Evolutionary conservation across 139 green algal species (phyloP), one percentile per base, ranked within the genome.

Genomic region (Chlorella sp.): DNA sequence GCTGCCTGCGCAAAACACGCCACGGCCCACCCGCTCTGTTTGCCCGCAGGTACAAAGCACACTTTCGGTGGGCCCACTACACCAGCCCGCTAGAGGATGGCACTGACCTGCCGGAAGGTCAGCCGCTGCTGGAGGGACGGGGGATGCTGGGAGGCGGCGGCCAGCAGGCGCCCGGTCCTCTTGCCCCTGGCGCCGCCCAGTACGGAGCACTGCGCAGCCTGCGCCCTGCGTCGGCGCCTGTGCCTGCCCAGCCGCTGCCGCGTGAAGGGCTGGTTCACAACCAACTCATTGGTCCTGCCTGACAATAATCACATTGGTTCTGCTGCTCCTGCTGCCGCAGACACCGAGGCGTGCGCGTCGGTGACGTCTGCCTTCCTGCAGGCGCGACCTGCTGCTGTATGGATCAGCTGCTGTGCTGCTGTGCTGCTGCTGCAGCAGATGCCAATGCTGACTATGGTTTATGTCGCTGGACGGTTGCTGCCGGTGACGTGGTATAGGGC

Each of bases 291-390:
- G 69, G 40, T 34, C 40, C 69, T 54, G 69, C 19, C 68, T 17
- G 16, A 2, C 24, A 34, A 38, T 51, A 20, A 11, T 36, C 16
- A 28, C 40, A 14, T 32, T 1, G 17, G 4, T 51, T 38, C 68
- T 74, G 36, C 2, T 36, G 68, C 36, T 48, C 16, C 17, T n/a
- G 16, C 14, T 74, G 36, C 34, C 58, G 77, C 77, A 83, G 77
- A 96, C 78, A 99, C 96, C 1, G 94, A 98, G 58, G 95, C 95
- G 0, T 99, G 96, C 84, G 93, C 96, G 5, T 95, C 89, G n/a
- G 96, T 99, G 0, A 98, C 96, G 6, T 93, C 95, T 28, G 96
- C 95, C 1, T 98, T 99, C 78, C 87, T 98, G 32, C 95, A 98
- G 51, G 51, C 24, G 14, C 11, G 51, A 2, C n/a, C 51, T 2